Base-by-base conservation (phyloP, 257 asterid genomes). In the Cynanchum wilfordii region DNA sequence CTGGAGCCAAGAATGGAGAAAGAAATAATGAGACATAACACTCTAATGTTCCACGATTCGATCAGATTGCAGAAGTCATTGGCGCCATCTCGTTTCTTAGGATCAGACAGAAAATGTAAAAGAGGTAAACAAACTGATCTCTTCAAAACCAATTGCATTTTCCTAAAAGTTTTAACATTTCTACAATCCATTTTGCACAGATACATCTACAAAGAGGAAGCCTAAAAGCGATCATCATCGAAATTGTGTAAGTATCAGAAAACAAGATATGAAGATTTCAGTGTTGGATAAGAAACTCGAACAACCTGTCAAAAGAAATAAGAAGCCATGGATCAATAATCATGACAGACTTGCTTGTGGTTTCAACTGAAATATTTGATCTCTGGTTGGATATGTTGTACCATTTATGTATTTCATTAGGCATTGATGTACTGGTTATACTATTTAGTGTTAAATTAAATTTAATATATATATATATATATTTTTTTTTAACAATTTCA, bases 1-100 rank as follows among this genome's bases (percentile, higher is more conserved):
- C 44, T 81, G 3, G 73, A 75, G 24, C 52, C 42, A 17, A 51
- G 71, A 25, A 45, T 86, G 80, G 77, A 66, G 11, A 77, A 78
- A 72, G 80, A 86, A 66, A 76, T 86, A 45, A 86, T 50, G 74
- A 11, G 40, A 29, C 80, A 70, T 59, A 84, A 82, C 74, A 82
- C 87, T 12, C 45, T 88, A 75, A 86, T 80, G 86, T 88, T 86
- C 65, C 83, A 82, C 65, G 87, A 82, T 59, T 76, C 87, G 7
- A 27, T 66, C 29, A 81, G 93, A 71, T 45, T 88, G 79, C 86
- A 81, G 62, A 87, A 86, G 78, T 15, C 72, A 20, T 57, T 86
- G 68, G 51, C 10, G 15, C 19, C 85, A 19, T 71, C 80, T 22
- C 19, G 40, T 73, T 70, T 72, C 44, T 64, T 72, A 36, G 70